These are phyloP conservation scores for Solanum chaucha DNA, from an alignment of 257 asterid genomes.

Conservation along the genomic window DNA sequence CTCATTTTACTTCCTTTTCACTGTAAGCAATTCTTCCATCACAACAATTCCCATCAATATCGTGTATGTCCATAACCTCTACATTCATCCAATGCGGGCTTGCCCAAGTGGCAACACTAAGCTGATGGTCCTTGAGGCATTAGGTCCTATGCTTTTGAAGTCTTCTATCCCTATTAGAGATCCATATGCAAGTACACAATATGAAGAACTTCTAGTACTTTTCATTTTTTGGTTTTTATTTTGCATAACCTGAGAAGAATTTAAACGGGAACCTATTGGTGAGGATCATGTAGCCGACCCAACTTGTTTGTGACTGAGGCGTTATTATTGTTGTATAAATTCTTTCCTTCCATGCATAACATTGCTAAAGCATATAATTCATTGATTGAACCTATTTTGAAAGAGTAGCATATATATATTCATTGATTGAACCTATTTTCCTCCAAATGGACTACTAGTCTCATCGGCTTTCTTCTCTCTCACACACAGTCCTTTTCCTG, in stretches of 20 bases:
- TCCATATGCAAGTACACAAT: not conserved
- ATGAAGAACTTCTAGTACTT: not conserved
- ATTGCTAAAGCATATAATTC: not conserved
- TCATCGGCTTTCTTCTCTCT: not conserved
- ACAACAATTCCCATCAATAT: not conserved
- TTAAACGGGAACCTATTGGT: not conserved
- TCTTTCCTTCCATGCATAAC: not conserved
- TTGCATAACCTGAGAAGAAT: not conserved
- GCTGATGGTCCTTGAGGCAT: not conserved
- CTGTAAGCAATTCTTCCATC: not conserved
- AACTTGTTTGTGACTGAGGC: not conserved
- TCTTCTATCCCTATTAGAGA: not conserved
- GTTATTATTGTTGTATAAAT: not conserved
- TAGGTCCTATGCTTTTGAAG: not conserved
- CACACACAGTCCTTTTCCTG: not conserved
- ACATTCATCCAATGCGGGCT: not conserved
- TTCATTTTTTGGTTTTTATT: not conserved
- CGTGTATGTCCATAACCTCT: not conserved
- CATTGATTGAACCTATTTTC: not conserved
- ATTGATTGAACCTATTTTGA: not conserved
- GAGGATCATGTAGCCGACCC: not conserved
- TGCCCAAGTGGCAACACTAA: not conserved
- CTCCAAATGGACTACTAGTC: not conserved
- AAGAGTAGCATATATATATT: not conserved
- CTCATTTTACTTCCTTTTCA: not conserved